Conservation (phyloP, 164 flowering plant genomes). For the Kingdonia uniflora region DNA sequence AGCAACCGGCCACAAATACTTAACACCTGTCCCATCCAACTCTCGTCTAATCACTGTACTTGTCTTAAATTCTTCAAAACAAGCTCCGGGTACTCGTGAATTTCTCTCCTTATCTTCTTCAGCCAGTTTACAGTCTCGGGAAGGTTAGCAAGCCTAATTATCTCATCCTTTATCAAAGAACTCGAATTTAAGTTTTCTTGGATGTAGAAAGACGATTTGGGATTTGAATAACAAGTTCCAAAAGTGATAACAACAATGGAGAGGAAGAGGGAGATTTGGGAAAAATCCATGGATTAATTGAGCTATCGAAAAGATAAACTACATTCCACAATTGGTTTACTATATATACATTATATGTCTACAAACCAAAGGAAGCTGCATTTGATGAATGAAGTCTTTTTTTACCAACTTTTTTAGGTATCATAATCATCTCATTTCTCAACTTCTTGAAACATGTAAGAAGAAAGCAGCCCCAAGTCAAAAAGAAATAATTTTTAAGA, state of each 20-base stretch:
- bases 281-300: conserved; percentile 14
- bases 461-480: too few species aligned
- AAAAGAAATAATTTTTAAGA: too few species aligned
- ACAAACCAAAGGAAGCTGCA: too few species aligned
- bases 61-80: conserved; percentile 50
- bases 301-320: not conserved
- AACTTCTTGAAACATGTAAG: too few species aligned
- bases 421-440: too few species aligned
- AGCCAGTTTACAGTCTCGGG: conserved; percentile 36
- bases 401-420: too few species aligned
- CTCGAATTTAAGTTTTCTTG: conserved; percentile 1
- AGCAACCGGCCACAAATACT: conserved; percentile 55
- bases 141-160: conserved; percentile 25
- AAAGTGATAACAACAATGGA: not conserved
- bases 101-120: conserved; percentile 38
- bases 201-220: not conserved
- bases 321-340: not conserved
- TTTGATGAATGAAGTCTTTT: too few species aligned
- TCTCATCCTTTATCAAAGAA: conserved; percentile 18
- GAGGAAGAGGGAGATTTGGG: conserved; percentile 7
- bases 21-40: conserved; percentile 41
- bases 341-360: not conserved
- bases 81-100: conserved; percentile 64
- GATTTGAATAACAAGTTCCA: conserved; percentile 1
- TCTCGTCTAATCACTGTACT: conserved; percentile 45